These are phyloP conservation scores for Bombardia bombarda DNA, from an alignment of 495 filamentous ascomycete genomes.

Conservation along the genomic window DNA sequence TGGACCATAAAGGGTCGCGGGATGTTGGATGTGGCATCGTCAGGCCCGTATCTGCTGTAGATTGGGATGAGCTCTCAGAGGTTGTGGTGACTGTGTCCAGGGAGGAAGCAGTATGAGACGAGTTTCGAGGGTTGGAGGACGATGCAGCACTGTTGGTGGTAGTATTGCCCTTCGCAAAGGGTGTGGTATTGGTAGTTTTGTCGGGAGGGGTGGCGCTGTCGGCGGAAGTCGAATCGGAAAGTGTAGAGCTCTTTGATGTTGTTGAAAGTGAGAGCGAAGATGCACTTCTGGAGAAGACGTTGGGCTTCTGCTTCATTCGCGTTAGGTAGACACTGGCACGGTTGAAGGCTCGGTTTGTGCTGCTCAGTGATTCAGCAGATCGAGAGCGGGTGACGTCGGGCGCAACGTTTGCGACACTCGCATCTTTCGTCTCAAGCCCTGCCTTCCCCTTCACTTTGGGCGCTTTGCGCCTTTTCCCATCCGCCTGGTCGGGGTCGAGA, in stretches of 20 bases:
- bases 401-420: conserved; percentile 18
- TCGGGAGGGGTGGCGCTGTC: conserved; percentile 7
- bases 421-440: conserved; percentile 15
- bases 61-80: conserved; percentile 52
- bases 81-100: conserved; percentile 42
- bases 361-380: conserved; percentile 21
- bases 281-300: conserved; percentile 24
- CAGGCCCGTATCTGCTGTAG: conserved; percentile 29
- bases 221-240: conserved; percentile 7
- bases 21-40: conserved; percentile 37
- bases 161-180: not conserved
- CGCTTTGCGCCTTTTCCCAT: conserved; percentile 7
- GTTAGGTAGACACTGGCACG: conserved; percentile 31
- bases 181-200: conserved; percentile 6
- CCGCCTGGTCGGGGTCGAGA: not conserved
- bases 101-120: conserved; percentile 37
- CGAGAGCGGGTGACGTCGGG: conserved; percentile 15
- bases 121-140: conserved; percentile 26
- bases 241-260: conserved; percentile 20
- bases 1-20: conserved; percentile 84
- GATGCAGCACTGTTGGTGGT: not conserved
- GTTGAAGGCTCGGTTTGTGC: conserved; percentile 18
- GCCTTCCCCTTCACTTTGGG: conserved; percentile 22
- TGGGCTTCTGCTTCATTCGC: conserved; percentile 33
- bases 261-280: conserved; percentile 13